A percentile compares a stretch with the other conserved stretches of the same genome.
These are phyloP conservation scores for Taphrina populina DNA, from an alignment of 1,139 yeast species.

Conservation along the genomic window DNA sequence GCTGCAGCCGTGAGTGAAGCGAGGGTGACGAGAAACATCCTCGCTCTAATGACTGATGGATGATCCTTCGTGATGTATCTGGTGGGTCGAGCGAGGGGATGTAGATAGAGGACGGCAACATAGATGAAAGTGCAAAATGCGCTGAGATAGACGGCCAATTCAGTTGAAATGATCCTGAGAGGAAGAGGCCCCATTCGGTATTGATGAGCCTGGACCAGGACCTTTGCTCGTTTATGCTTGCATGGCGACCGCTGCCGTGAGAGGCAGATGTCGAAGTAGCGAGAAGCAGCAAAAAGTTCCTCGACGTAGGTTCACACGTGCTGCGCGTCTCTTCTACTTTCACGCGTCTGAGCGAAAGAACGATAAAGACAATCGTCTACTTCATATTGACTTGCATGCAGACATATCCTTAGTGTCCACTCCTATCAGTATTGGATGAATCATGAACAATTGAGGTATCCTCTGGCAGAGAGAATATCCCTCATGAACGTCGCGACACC, in stretches of 20 bases:
- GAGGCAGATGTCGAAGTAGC: too few species aligned
- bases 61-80: slow-evolving; percentile 42
- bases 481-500: slow-evolving; percentile 19
- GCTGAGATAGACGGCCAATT: slow-evolving; percentile 43
- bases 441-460: slow-evolving; percentile 4
- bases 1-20: slow-evolving; percentile 44
- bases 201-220: too few species aligned
- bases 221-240: too few species aligned
- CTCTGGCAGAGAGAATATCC: slow-evolving; percentile 8
- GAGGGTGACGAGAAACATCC: slow-evolving; percentile 48
- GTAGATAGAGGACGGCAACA: slow-evolving; percentile 45
- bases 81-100: slow-evolving; percentile 43
- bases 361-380: too few species aligned
- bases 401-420: not conserved
- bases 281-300: too few species aligned
- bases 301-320: too few species aligned
- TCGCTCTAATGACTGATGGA: slow-evolving; percentile 46
- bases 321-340: too few species aligned
- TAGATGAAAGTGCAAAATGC: slow-evolving; percentile 41
- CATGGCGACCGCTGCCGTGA: too few species aligned
- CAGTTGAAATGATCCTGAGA: slow-evolving; percentile 15
- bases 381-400: too few species aligned
- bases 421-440: not conserved
- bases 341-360: too few species aligned
- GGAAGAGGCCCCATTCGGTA: slow-evolving; percentile 8